Percentiles rank a stretch among this genome's conserved stretches.
Evolutionary conservation across 2,329 filamentous ascomycete species (phyloP).

Genomic region (Cercospora canescens): DNA sequence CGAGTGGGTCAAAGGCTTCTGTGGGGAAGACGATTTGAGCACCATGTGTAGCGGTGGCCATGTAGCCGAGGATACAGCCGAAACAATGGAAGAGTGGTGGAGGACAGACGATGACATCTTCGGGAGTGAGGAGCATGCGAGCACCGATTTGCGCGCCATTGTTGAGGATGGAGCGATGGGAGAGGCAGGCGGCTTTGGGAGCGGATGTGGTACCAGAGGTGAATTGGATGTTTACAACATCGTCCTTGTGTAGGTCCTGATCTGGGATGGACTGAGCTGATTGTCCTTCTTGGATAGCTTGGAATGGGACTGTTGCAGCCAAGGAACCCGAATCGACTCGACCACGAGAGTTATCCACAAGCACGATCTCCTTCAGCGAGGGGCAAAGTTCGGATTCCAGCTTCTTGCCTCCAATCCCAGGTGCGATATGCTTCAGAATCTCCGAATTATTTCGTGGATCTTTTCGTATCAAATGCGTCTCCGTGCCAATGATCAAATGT

Average conservation of each 20-base stretch:
- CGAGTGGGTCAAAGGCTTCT: slow-evolving; percentile 80
- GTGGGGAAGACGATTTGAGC: slow-evolving; percentile 80
- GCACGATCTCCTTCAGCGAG: slow-evolving; percentile 67
- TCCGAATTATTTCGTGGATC: slow-evolving; percentile 60
- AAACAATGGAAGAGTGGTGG: slow-evolving; percentile 72
- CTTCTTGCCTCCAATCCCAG: slow-evolving; percentile 32
- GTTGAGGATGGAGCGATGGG: slow-evolving; percentile 84
- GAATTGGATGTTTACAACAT: slow-evolving; percentile 94
- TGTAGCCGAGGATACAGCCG: slow-evolving; percentile 87
- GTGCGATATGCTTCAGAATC: slow-evolving; percentile 51
- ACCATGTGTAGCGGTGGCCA: slow-evolving; percentile 87
- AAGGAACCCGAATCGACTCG: slow-evolving; percentile 50
- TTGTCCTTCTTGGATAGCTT: slow-evolving; percentile 42
- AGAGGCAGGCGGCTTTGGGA: slow-evolving; percentile 86
- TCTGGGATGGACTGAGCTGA: slow-evolving; percentile 42
- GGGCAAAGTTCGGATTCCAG: slow-evolving; percentile 63
- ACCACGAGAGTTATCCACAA: slow-evolving; percentile 74
- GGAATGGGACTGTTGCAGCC: slow-evolving; percentile 47
- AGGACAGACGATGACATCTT: slow-evolving; percentile 68
- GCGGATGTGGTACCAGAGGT: slow-evolving; percentile 90
- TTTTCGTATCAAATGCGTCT: slow-evolving; percentile 77
- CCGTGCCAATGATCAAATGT: slow-evolving; percentile 79
- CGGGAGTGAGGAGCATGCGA: slow-evolving; percentile 75
- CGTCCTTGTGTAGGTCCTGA: slow-evolving; percentile 57
- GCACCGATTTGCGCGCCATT: slow-evolving; percentile 83